phyloP scores from a whole-genome alignment of 2,329 filamentous ascomycete species.

The Trichoderma guizhouense region DNA sequence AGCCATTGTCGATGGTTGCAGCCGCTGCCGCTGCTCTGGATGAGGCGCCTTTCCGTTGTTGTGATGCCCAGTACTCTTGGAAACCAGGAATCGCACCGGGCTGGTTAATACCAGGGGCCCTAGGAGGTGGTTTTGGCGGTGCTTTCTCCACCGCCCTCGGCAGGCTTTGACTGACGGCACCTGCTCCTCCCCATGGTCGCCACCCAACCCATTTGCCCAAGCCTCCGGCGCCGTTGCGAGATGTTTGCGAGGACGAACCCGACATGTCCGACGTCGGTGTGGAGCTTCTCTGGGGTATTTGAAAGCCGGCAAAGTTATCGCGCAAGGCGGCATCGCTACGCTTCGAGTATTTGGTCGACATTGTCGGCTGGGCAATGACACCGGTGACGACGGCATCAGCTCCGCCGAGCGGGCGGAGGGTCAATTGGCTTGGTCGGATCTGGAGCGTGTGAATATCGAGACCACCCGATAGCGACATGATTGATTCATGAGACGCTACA shows the following conservation, averaged over 20 bases:
- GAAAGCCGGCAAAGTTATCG: slow-evolving; percentile 48
- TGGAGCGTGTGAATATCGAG: slow-evolving; percentile 87
- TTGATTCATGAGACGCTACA: slow-evolving; percentile 77
- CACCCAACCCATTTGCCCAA: slow-evolving; percentile 48
- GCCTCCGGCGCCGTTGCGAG: slow-evolving; percentile 26
- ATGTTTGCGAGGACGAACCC: slow-evolving; percentile 26
- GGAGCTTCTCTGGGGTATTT: slow-evolving; percentile 33
- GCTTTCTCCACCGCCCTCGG: slow-evolving; percentile 22
- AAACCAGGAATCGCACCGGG: slow-evolving; percentile 71
- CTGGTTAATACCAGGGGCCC: slow-evolving; percentile 75
- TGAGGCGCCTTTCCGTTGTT: slow-evolving; percentile 50
- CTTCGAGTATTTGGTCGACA: slow-evolving; percentile 45
- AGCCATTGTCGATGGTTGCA: slow-evolving; percentile 55
- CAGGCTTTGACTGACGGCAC: slow-evolving; percentile 10
- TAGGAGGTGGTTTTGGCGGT: slow-evolving; percentile 39
- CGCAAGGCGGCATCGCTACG: slow-evolving; percentile 56
- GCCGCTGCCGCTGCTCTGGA: slow-evolving; percentile 57
- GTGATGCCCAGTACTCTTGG: slow-evolving; percentile 51
- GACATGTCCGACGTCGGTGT: slow-evolving; percentile 30
- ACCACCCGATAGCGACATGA: slow-evolving; percentile 81
- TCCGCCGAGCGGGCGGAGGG: slow-evolving; percentile 51
- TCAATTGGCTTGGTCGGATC: slow-evolving; percentile 71
- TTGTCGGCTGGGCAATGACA: slow-evolving; percentile 58
- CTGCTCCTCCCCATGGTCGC: slow-evolving; percentile 44
- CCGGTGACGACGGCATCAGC: slow-evolving; percentile 56